Conservation (phyloP, 2,329 filamentous ascomycete genomes). For the Orbilia brochopaga region DNA sequence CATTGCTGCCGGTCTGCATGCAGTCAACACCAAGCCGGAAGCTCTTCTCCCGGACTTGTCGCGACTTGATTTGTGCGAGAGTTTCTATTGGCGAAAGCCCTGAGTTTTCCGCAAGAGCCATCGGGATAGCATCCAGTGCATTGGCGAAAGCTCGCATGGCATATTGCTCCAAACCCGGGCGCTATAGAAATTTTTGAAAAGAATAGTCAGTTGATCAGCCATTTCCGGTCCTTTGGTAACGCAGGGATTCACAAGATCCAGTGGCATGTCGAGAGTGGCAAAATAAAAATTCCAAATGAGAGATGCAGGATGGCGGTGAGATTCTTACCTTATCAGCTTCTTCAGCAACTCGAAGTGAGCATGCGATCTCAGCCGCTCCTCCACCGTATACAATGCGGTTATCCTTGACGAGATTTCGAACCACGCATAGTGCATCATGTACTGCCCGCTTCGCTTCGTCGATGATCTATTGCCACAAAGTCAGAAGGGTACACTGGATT, state of each 20-base stretch:
- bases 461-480: slow-evolving; percentile 72
- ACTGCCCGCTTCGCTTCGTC: slow-evolving; percentile 97
- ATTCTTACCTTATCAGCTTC: slow-evolving; percentile 75
- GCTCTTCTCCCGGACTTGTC: slow-evolving; percentile 87
- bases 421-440: slow-evolving; percentile 96
- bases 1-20: slow-evolving; percentile 91
- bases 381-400: slow-evolving; percentile 98
- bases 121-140: slow-evolving; percentile 88
- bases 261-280: slow-evolving; percentile 19
- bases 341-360: slow-evolving; percentile 93
- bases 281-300: slow-evolving; percentile 19
- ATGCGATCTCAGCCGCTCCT: slow-evolving; percentile 95
- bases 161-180: slow-evolving; percentile 96
- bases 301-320: slow-evolving; percentile 19
- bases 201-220: slow-evolving; percentile 48
- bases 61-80: slow-evolving; percentile 90
- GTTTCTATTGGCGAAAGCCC: slow-evolving; percentile 95
- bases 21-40: slow-evolving; percentile 89
- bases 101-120: slow-evolving; percentile 97
- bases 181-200: slow-evolving; percentile 61
- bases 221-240: slow-evolving; percentile 49
- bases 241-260: slow-evolving; percentile 32
- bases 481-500: slow-evolving; percentile 27
- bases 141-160: slow-evolving; percentile 98
- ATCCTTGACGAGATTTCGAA: slow-evolving; percentile 92